These are phyloP conservation scores for Geotrichum klebahnii DNA, from an alignment of 1,139 yeast species.

Conservation along the genomic window DNA sequence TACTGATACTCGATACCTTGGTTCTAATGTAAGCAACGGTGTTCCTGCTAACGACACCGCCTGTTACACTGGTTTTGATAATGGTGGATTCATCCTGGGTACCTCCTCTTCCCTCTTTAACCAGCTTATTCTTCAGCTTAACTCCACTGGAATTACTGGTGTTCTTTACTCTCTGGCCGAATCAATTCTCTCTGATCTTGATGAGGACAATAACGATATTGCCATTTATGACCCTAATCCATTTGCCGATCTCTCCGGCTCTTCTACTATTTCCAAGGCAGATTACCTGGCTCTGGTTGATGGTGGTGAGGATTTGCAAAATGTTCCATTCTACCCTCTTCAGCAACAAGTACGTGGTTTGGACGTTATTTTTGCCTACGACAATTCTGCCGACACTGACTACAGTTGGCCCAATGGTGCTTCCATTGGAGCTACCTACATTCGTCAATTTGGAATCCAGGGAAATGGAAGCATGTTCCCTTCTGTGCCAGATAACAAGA, in stretches of 20 bases:
- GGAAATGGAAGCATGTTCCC: no score
- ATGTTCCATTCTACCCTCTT: slow-evolving; percentile 73
- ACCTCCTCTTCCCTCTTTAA: slow-evolving; percentile 78
- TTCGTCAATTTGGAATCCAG: no score
- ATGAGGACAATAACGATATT: slow-evolving; percentile 50
- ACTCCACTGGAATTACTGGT: slow-evolving; percentile 50
- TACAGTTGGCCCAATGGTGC: slow-evolving; percentile 63
- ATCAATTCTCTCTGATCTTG: slow-evolving; percentile 32
- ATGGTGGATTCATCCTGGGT: slow-evolving; percentile 72
- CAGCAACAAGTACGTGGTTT: slow-evolving; percentile 65
- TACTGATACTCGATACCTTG: slow-evolving; percentile 66
- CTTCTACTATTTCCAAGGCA: slow-evolving; percentile 34
- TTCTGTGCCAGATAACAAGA: no score
- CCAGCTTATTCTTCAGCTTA: slow-evolving; percentile 58
- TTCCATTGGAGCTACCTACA: no score
- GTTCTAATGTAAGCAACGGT: slow-evolving; percentile 63
- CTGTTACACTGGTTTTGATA: slow-evolving; percentile 69
- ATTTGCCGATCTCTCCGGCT: slow-evolving; percentile 42
- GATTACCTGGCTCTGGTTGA: slow-evolving; percentile 66
- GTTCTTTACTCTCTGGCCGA: slow-evolving; percentile 45
- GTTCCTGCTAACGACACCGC: slow-evolving; percentile 30
- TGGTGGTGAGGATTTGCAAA: slow-evolving; percentile 83
- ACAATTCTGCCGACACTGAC: slow-evolving; percentile 75
- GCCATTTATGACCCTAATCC: slow-evolving; percentile 78
- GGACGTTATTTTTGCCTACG: slow-evolving; percentile 78